Evolutionary conservation across 2,329 filamentous ascomycete species (phyloP).

Genomic region (Venturia oleaginea): DNA sequence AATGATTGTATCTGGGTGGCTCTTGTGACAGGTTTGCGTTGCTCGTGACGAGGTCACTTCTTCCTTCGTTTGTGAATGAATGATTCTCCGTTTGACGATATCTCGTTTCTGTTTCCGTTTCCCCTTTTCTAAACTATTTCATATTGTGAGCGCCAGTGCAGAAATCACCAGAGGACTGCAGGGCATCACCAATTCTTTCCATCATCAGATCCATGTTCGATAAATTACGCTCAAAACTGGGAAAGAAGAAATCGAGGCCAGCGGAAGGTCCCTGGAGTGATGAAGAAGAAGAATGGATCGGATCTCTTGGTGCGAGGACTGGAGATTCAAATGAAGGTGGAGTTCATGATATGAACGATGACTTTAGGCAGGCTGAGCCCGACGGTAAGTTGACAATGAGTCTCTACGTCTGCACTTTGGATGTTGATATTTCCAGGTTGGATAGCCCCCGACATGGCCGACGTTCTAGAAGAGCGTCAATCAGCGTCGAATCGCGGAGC

Average conservation of each 20-base stretch:
- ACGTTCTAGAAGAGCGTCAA: background rate
- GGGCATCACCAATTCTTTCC: no score
- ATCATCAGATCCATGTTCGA: background rate
- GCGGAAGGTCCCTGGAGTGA: background rate
- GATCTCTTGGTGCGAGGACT: background rate
- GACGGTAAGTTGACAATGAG: background rate
- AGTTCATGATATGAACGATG: background rate
- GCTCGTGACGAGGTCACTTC: no score
- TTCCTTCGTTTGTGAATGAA: no score
- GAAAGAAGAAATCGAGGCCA: background rate
- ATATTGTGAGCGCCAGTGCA: no score
- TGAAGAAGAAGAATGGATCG: background rate
- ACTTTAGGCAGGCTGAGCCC: background rate
- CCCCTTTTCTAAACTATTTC: no score
- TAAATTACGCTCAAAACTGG: background rate
- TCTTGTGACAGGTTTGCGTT: no score
- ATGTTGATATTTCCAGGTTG: background rate
- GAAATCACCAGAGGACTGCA: no score
- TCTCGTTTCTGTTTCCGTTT: no score
- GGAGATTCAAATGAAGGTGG: background rate
- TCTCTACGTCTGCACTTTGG: background rate
- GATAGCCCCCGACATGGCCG: background rate
- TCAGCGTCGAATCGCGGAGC: background rate
- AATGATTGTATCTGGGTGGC: no score
- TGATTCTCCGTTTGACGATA: no score